These are phyloP conservation scores for Yamadazyma triangularis DNA, from an alignment of 1,139 yeast genomes.

Conservation along the genomic window DNA sequence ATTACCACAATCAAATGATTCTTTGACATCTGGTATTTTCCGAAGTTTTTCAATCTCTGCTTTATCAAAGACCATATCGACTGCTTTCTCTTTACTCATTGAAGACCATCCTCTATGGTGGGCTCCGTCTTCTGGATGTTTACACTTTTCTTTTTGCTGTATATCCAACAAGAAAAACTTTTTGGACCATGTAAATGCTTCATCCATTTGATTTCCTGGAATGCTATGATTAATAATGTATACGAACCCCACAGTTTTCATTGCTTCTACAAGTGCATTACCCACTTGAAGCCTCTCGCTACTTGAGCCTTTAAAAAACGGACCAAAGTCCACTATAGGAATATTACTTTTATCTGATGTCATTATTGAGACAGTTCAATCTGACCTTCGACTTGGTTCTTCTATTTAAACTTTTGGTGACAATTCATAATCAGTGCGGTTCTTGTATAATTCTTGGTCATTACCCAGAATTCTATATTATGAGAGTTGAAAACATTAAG, in stretches of 20 bases:
- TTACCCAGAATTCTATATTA: no score
- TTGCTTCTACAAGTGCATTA: conserved; percentile 17
- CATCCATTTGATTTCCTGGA: conserved; percentile 13
- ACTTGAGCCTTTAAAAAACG: conserved; percentile 9
- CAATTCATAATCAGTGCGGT: no score
- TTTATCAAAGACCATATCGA: conserved; percentile 22
- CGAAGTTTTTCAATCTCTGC: conserved; percentile 7
- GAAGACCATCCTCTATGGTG: conserved; percentile 23
- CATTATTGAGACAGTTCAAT: neutral
- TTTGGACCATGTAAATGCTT: conserved; percentile 10
- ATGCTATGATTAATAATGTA: conserved; percentile 17
- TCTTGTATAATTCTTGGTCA: no score
- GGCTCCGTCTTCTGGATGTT: conserved; percentile 12
- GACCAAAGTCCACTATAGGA: conserved; percentile 5
- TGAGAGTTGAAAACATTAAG: no score
- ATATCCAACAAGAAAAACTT: conserved; percentile 15
- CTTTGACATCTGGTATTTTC: conserved; percentile 21
- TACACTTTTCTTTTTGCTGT: conserved; percentile 14
- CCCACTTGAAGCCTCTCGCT: conserved; percentile 19
- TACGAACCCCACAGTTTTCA: conserved; percentile 18
- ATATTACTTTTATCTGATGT: neutral
- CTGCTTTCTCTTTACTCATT: conserved; percentile 11
- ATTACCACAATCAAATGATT: conserved; percentile 19
- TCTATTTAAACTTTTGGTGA: no score
- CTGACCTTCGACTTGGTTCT: no score